Evolutionary conservation across 2,329 filamentous ascomycete genomes (phyloP), one percentile per base, ranked within the genome.

Genomic region (Seiridium unicorne): DNA sequence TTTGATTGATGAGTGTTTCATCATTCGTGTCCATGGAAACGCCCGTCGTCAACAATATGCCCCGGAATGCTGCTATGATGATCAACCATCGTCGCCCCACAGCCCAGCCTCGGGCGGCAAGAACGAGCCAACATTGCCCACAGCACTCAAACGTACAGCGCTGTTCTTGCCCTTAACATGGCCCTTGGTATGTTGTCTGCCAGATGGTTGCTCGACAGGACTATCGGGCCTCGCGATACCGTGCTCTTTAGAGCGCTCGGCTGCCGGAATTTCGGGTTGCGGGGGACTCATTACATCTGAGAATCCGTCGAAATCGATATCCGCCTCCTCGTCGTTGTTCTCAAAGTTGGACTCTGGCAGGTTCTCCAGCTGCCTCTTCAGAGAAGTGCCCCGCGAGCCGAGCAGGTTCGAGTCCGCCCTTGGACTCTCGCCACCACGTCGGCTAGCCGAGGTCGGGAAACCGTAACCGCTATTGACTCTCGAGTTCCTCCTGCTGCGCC

Each of bases 21-120:
- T 56, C 44, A 44, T 51, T 49, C 55, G 49, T 51, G 11, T 32
- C 34, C 8, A 6, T 35, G 36, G 10, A 44, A 10, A 32, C 38
- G 40, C 11, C 9, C 36, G 11, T 13, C 44, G 18, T 44, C 35
- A 13, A 44, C 10, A 44, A 47, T 31, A 11, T 38, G 11, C 18
- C 42, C 40, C 11, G 8, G 56, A 18, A 61, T 55, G 61, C 49
- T 58, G 32, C 49, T 40, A 60, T 42, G 38, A 13, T 42, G 61
- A 63, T 70, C 65, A 64, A 67, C 74, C 76, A 47, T 80, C 76
- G 53, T 79, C 76, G n/a, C 74, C 77, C 77, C 75, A 78, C 66
- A 70, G 75, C 3, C 36, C 47, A 36, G 31, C 40, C 42, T 59
- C 57, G 13, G 42, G 38, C 5, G 74, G 73, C 42, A 72, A 66